phyloP scores from a whole-genome alignment of 2,329 filamentous ascomycete species.

The Trichoderma pleuroti region DNA sequence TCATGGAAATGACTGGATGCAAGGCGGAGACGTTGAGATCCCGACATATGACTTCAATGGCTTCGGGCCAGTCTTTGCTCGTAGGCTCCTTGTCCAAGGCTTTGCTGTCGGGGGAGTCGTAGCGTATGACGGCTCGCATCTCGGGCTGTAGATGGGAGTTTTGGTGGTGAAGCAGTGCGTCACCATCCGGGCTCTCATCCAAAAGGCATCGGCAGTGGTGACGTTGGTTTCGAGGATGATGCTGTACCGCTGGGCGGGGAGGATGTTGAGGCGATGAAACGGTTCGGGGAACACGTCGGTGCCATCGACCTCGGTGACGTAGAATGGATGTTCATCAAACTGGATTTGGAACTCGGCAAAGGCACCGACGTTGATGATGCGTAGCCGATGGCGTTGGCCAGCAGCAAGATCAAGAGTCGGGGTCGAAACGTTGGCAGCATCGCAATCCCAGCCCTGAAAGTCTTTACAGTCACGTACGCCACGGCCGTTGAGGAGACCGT shows the following conservation, averaged over 20 bases:
- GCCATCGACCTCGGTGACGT: constrained; percentile 67
- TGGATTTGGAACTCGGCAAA: constrained; percentile 71
- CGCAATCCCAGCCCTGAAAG: constrained; percentile 42
- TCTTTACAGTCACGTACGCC: constrained; percentile 35
- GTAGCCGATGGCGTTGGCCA: constrained; percentile 59
- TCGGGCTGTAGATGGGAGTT: constrained; percentile 33
- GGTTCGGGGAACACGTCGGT: constrained; percentile 59
- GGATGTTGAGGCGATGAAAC: constrained; percentile 60
- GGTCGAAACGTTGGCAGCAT: constrained; percentile 36
- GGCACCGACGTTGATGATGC: constrained; percentile 66
- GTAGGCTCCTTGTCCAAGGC: constrained; percentile 23
- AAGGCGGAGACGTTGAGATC: constrained; percentile 52
- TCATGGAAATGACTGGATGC: constrained; percentile 35
- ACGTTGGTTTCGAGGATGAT: constrained; percentile 60
- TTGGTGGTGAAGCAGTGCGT: constrained; percentile 37
- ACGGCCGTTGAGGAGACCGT: constrained; percentile 60
- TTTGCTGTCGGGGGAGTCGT: constrained; percentile 12
- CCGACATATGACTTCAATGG: constrained; percentile 46
- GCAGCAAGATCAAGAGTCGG: constrained; percentile 47
- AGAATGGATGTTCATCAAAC: constrained; percentile 63
- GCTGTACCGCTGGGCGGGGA: constrained; percentile 69
- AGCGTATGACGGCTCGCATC: constrained; percentile 32
- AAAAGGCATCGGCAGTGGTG: constrained; percentile 52
- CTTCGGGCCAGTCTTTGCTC: constrained; percentile 49
- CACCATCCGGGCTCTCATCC: constrained; percentile 55